Conservation (phyloP, 768 basidiomycete species). For the Russula sp. region DNA sequence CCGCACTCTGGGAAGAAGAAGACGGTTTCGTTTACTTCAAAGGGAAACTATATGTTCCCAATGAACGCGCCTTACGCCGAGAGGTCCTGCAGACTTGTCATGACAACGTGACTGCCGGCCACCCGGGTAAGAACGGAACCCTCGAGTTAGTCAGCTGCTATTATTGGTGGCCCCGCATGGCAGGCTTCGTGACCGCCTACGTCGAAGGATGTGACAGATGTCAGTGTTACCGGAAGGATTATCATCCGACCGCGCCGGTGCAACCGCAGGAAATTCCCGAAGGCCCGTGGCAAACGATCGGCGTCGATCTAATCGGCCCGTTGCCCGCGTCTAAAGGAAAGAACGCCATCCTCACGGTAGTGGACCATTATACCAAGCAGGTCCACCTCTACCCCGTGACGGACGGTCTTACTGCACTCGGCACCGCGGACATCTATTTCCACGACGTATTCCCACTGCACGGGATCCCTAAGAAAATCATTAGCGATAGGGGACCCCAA, state of each 20-base stretch:
- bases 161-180: conserved; percentile 29
- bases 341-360: conserved; percentile 24
- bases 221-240: conserved; percentile 14
- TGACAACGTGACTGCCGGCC: not conserved
- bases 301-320: conserved; percentile 28
- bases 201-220: conserved; percentile 28
- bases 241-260: not conserved
- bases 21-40: conserved; percentile 29
- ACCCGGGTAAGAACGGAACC: conserved; percentile 1
- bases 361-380: conserved; percentile 29
- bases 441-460: conserved; percentile 17
- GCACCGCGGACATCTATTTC: conserved; percentile 21
- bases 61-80: not conserved
- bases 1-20: conserved; percentile 23
- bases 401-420: conserved; percentile 20
- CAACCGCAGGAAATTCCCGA: conserved; percentile 6
- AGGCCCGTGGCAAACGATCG: conserved; percentile 25
- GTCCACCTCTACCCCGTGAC: conserved; percentile 28
- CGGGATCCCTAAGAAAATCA: conserved; percentile 12
- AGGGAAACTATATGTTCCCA: not conserved
- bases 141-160: not conserved
- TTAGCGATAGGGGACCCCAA: conserved; percentile 21
- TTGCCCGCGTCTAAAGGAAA: conserved; percentile 24
- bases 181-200: too few species aligned
- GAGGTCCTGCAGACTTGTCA: not conserved